Evolutionary conservation across 2,329 filamentous ascomycete genomes (phyloP).

Genomic region (Colletotrichum falcatum): DNA sequence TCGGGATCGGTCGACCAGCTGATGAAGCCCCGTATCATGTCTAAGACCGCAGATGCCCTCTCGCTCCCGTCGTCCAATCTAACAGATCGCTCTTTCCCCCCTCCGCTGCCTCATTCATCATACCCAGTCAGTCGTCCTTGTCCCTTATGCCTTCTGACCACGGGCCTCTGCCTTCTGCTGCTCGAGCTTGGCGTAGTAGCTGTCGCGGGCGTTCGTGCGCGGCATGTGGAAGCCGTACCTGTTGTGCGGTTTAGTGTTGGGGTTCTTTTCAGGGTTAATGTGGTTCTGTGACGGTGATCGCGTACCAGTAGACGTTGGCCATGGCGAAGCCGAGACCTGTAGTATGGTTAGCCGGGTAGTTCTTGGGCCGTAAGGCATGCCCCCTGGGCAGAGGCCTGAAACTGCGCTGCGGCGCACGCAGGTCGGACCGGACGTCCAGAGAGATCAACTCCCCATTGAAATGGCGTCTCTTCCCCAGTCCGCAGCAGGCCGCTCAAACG

Average conservation of each 20-base stretch:
- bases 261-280: constrained; percentile 3
- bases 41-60: constrained; percentile 29
- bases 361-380: neutral
- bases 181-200: constrained; percentile 70
- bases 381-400: neutral
- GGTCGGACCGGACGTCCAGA: neutral
- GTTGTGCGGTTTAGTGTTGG: constrained; percentile 28
- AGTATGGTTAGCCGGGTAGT: constrained; percentile 49
- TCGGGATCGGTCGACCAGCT: constrained; percentile 34
- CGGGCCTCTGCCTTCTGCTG: constrained; percentile 60
- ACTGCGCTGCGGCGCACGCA: neutral
- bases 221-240: constrained; percentile 75
- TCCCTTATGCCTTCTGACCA: constrained; percentile 45
- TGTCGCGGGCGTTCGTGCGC: constrained; percentile 68
- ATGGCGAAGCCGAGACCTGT: constrained; percentile 66
- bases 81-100: constrained; percentile 11
- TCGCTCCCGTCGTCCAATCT: constrained; percentile 24
- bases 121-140: neutral
- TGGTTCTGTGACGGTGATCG: constrained; percentile 5
- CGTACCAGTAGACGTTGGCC: constrained; percentile 70
- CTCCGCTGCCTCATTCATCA: neutral
- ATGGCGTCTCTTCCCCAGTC: neutral
- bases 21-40: constrained; percentile 36
- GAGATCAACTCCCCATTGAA: neutral
- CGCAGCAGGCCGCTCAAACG: neutral